A percentile compares a stretch with the other conserved stretches of the same genome.
phyloP scores from a whole-genome alignment of 371 early-diverging fungal genomes.

The Apophysomyces ossiformis region DNA sequence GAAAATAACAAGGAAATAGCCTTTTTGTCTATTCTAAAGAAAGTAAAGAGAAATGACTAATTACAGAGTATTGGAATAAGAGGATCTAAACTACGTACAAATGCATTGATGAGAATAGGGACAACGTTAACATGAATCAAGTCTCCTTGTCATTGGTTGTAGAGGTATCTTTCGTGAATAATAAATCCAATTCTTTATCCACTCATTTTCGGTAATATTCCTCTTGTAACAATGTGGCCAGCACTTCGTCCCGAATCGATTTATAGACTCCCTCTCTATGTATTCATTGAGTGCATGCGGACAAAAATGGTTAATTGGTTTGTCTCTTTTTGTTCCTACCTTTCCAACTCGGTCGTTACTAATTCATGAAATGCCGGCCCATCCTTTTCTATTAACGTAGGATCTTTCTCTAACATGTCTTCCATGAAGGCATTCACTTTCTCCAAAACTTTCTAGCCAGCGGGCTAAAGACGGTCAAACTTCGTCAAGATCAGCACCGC shows the following conservation, averaged over 20 bases:
- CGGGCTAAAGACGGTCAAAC: conserved; percentile 23
- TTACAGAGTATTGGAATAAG: too few species aligned
- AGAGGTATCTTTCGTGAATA: not conserved
- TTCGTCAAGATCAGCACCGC: too few species aligned
- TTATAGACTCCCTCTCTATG: conserved; percentile 33
- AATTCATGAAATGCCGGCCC: conserved; percentile 28
- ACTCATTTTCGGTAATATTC: conserved; percentile 35
- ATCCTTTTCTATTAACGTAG: conserved; percentile 37
- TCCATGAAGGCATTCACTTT: conserved; percentile 37
- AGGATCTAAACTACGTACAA: not conserved
- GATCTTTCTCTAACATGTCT: conserved; percentile 34
- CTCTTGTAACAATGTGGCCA: conserved; percentile 27
- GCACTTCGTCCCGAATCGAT: conserved; percentile 23
- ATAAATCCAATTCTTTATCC: conserved; percentile 24
- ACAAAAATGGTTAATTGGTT: not conserved
- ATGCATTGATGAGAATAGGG: not conserved
- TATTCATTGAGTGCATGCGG: not conserved
- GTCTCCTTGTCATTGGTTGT: not conserved
- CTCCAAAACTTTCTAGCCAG: conserved; percentile 31
- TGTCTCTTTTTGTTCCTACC: conserved; percentile 17
- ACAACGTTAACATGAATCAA: not conserved
- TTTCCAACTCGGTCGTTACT: conserved; percentile 37
- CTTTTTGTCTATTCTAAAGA: too few species aligned
- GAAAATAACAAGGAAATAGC: too few species aligned
- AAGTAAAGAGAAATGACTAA: too few species aligned